Evolutionary conservation across 805 yeast genomes (phyloP).

Genomic region (Pichia nakasei): DNA sequence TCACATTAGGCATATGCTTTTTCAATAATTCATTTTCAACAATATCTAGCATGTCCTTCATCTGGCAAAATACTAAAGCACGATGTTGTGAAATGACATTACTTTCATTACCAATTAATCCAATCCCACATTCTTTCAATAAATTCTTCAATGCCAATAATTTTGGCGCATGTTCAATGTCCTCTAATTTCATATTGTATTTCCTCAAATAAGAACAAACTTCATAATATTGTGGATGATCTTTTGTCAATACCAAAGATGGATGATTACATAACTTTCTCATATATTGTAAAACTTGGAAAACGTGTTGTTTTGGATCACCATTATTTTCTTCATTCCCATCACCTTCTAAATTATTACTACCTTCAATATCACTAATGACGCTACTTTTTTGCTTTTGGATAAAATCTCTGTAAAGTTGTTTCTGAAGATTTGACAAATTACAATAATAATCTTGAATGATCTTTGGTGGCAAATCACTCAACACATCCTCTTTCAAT

Average conservation of each 20-base stretch:
- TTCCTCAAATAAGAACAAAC: constrained; percentile 52
- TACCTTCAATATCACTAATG: constrained; percentile 48
- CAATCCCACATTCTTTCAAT: constrained; percentile 89
- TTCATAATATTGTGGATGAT: constrained; percentile 73
- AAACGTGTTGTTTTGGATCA: constrained; percentile 74
- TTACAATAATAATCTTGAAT: constrained; percentile 98
- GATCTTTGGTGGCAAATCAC: constrained; percentile 95
- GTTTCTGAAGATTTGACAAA: constrained; percentile 80
- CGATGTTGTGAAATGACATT: constrained; percentile 86
- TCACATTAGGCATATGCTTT: constrained; percentile 80
- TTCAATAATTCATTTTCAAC: constrained; percentile 84
- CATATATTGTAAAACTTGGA: constrained; percentile 97
- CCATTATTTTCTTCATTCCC: constrained; percentile 18
- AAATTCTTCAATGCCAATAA: constrained; percentile 72
- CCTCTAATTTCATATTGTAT: constrained; percentile 53
- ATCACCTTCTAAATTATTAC: constrained; percentile 4
- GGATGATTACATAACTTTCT: constrained; percentile 96
- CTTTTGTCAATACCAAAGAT: constrained; percentile 70
- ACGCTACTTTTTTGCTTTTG: constrained; percentile 72
- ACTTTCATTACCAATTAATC: constrained; percentile 30
- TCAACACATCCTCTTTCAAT: constrained; percentile 88
- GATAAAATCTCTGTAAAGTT: constrained; percentile 82
- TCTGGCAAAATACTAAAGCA: constrained; percentile 89
- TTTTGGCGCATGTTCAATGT: constrained; percentile 86
- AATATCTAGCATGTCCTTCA: constrained; percentile 95